Conservation (phyloP, 192 early-diverging fungal species). For the Coemansia aciculifera region DNA sequence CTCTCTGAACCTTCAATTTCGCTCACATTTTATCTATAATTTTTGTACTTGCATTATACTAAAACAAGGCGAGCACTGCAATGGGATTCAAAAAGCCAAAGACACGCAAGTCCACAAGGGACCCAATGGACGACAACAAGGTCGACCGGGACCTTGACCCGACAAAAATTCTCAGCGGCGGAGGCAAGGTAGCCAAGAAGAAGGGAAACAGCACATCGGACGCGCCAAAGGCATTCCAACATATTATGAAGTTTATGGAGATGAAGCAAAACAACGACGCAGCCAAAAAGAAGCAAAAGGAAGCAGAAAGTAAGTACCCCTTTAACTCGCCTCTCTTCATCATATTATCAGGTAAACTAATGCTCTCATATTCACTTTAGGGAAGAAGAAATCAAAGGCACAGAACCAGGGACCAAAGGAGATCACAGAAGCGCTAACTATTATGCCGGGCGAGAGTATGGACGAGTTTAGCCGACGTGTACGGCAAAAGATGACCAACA, state of each 20-base stretch:
- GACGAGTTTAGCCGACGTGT: constrained; percentile 38
- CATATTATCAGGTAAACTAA: neutral
- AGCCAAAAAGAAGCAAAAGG: constrained; percentile 17
- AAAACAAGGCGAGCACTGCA: neutral
- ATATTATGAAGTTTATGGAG: constrained; percentile 40
- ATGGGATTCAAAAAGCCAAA: constrained; percentile 55
- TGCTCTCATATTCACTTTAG: neutral
- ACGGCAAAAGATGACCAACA: constrained; percentile 39
- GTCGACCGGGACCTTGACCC: constrained; percentile 43
- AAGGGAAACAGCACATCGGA: constrained; percentile 20
- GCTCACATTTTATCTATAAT: neutral
- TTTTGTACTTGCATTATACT: neutral
- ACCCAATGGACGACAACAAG: constrained; percentile 24
- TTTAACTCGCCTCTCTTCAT: neutral
- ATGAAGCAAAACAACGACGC: constrained; percentile 31
- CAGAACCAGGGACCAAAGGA: constrained; percentile 9
- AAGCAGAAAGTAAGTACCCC: neutral
- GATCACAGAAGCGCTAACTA: constrained; percentile 28
- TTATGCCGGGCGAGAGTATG: constrained; percentile 45
- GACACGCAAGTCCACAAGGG: constrained; percentile 15
- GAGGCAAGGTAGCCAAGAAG: constrained; percentile 35
- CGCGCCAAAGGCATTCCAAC: constrained; percentile 44
- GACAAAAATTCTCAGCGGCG: constrained; percentile 36
- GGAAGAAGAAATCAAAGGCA: neutral
- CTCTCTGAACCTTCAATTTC: neutral